Evolutionary conservation across 1,284 basidiomycete species (phyloP).

Genomic region (Phylloboletellus chloephorus): DNA sequence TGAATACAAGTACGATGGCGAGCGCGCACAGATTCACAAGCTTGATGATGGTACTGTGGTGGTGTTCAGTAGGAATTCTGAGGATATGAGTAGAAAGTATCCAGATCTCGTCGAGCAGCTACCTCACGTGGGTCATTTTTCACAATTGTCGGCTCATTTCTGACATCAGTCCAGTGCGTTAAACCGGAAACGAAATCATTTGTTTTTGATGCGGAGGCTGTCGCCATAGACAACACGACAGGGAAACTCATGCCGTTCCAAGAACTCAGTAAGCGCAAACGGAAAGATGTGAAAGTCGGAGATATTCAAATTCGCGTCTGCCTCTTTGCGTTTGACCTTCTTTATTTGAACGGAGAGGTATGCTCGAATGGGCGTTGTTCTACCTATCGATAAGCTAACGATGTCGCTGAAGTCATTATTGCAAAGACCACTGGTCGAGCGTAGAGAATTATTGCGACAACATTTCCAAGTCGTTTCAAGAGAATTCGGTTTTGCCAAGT

Average conservation of each 20-base stretch:
- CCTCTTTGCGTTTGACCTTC: slow-evolving; percentile 91
- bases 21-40: slow-evolving; percentile 88
- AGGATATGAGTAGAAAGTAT: slow-evolving; percentile 99
- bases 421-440: slow-evolving; percentile 62
- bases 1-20: slow-evolving; percentile 99
- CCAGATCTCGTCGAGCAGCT: slow-evolving; percentile 94
- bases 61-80: slow-evolving; percentile 96
- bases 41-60: slow-evolving; percentile 74
- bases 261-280: slow-evolving; percentile 90
- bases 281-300: slow-evolving; percentile 95
- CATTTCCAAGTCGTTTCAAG: slow-evolving; percentile 82
- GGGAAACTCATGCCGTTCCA: slow-evolving; percentile 94
- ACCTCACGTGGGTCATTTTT: slow-evolving; percentile 58
- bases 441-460: slow-evolving; percentile 71
- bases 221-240: slow-evolving; percentile 86
- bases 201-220: slow-evolving; percentile 94
- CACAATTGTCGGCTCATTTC: neutral
- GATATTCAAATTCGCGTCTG: slow-evolving; percentile 96
- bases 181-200: slow-evolving; percentile 80
- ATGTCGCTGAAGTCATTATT: slow-evolving; percentile 50
- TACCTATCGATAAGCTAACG: slow-evolving; percentile 1
- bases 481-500: slow-evolving; percentile 92
- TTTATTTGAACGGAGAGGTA: slow-evolving; percentile 93
- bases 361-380: slow-evolving; percentile 18
- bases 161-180: slow-evolving; percentile 59